phyloP scores from a whole-genome alignment of 768 basidiomycete species.

The Leccinum disarticulatum region DNA sequence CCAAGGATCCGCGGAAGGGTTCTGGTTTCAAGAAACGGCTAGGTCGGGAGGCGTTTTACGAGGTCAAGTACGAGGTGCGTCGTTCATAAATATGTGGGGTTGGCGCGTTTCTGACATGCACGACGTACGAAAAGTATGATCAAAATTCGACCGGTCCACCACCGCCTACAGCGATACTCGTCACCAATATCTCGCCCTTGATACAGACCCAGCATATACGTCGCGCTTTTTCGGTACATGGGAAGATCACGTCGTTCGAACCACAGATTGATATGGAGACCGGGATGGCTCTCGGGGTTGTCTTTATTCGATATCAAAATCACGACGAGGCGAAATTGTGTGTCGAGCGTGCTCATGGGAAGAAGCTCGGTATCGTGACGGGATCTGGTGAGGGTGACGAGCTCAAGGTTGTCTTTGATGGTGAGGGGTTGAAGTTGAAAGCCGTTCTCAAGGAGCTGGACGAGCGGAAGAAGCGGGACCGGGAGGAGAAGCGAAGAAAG shows the following conservation, averaged over 20 bases:
- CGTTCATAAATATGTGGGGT: background rate
- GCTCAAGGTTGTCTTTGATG: constrained; percentile 78
- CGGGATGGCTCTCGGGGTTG: constrained; percentile 82
- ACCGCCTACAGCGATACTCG: constrained; percentile 71
- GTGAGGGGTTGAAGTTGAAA: constrained; percentile 61
- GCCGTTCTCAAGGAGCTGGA: constrained; percentile 69
- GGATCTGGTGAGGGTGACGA: constrained; percentile 51
- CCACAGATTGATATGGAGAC: constrained; percentile 75
- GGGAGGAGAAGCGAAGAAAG: constrained; percentile 49
- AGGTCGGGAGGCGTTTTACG: constrained; percentile 41
- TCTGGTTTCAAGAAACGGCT: constrained; percentile 36
- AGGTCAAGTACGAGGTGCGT: constrained; percentile 58
- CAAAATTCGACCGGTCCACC: constrained; percentile 66
- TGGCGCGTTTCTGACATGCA: constrained; percentile 4
- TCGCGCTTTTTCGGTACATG: constrained; percentile 62
- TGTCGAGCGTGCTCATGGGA: constrained; percentile 65
- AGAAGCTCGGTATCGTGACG: constrained; percentile 50
- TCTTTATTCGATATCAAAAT: constrained; percentile 64
- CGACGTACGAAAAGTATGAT: constrained; percentile 58
- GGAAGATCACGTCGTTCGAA: constrained; percentile 65
- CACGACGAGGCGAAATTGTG: constrained; percentile 71
- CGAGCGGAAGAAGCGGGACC: constrained; percentile 44
- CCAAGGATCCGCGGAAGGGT: constrained; percentile 58
- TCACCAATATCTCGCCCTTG: constrained; percentile 70
- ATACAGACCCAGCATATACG: constrained; percentile 66